Evolutionary conservation across 805 yeast species (phyloP).

Genomic region (Pichia exigua): DNA sequence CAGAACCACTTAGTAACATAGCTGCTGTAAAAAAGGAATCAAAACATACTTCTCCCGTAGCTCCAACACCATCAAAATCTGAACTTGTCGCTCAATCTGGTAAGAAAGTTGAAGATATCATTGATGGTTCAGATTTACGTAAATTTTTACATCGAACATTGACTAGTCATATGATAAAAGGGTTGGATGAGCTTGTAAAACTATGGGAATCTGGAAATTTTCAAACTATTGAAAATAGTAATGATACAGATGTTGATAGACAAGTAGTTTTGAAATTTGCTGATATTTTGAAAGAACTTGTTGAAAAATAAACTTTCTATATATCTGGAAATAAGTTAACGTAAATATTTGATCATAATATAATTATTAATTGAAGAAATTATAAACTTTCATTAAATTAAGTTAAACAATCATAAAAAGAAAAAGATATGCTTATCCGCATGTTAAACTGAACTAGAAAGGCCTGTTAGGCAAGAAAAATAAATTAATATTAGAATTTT

Average conservation of each 20-base stretch:
- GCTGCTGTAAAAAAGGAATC: background rate
- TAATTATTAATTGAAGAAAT: too few relatives aligned
- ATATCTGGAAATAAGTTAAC: background rate
- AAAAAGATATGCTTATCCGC: background rate
- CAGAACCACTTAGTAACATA: background rate
- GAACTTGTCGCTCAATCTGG: slow-evolving; percentile 5
- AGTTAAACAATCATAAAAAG: background rate
- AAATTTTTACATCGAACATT: slow-evolving; percentile 41
- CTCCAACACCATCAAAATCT: slow-evolving; percentile 1
- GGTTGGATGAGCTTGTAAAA: slow-evolving; percentile 28
- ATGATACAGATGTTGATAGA: background rate
- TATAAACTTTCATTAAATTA: too few relatives aligned
- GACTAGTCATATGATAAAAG: slow-evolving; percentile 37
- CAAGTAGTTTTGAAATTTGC: slow-evolving; percentile 12
- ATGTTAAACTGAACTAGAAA: too few relatives aligned
- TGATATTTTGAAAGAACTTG: slow-evolving; percentile 7
- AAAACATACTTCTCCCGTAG: background rate
- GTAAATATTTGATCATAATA: too few relatives aligned
- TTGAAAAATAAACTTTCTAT: background rate
- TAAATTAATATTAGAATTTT: slow-evolving; percentile 23
- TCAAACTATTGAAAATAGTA: background rate
- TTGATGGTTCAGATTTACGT: slow-evolving; percentile 48
- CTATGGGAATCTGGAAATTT: slow-evolving; percentile 18
- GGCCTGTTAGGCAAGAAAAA: too few relatives aligned
- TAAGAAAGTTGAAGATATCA: slow-evolving; percentile 31